Evolutionary conservation across 2,329 filamentous ascomycete species (phyloP), one percentile per base, ranked within the genome.

Genomic region (Alternaria conjuncta): DNA sequence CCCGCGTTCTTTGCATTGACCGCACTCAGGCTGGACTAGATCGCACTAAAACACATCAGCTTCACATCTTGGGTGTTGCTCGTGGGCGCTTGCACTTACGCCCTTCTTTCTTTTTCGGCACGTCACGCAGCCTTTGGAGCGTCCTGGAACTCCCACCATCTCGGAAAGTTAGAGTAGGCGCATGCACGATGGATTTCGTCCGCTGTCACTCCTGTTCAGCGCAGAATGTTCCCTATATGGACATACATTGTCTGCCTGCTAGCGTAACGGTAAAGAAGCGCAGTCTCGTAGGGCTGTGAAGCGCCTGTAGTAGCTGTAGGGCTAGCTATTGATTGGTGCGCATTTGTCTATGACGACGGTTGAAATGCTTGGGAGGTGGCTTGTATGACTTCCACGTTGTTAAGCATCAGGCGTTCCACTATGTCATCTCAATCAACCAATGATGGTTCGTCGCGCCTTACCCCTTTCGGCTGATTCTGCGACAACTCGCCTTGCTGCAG

Each of bases 1-100:
- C 21, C 87, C 86, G 69, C 84, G 86, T 69, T 85, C 82, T 60
- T 83, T 80, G 74, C 89, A 91, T 73, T 89, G 89, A 58, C 83
- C 84, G 75, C 89, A 91, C 41, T 82, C 81, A 2, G 89, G 89
- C 5, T 85, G 84, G 61, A 86, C 84, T 66, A 89, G 88, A 78
- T 89, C 89, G 75, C 89, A 90, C 86, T 89, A 54, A 36, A 11
- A 21, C 26, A 18, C 18, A 25, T 66, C 26, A 66, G 55, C 43
- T 26, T 45, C 25, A 25, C 21, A 7, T 47, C 23, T 28, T n/a
- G 26, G 8, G 9, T 43, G 15, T 18, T 12, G 55, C 13, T 6
- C 51, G 45, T 5, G 11, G 13, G 6, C 6, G 41, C 10, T 44
- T 11, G 15, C 12, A 59, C 83, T 67, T 79, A 88, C 87, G 75